Conservation (phyloP, 169 alveolate genomes). For the Toxoplasma gondii region DNA sequence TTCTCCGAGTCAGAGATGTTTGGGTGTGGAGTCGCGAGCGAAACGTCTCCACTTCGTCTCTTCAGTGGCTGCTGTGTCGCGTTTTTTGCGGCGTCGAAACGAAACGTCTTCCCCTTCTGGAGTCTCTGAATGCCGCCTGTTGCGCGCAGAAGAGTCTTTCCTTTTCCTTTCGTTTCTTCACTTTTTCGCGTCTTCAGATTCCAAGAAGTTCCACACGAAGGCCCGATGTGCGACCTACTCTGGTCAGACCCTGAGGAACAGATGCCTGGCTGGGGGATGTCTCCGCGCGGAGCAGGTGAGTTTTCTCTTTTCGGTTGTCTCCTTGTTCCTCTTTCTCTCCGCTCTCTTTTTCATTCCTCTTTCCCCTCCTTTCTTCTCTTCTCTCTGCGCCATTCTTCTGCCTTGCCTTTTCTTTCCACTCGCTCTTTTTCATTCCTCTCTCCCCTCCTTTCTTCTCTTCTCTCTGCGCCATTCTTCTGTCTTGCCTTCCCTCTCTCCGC, state of each 20-base stretch:
- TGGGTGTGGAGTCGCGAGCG: no score
- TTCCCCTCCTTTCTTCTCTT: background rate
- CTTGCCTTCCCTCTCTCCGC: background rate
- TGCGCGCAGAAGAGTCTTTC: no score
- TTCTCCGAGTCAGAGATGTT: no score
- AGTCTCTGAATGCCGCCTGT: no score
- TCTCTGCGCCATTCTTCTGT: background rate
- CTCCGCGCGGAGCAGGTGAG: constrained; percentile 99
- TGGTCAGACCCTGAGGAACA: constrained; percentile 99
- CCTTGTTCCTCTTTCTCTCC: background rate
- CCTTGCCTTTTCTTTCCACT: background rate
- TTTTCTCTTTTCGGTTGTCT: background rate
- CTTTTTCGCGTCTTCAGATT: constrained; percentile 43
- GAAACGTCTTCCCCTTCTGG: no score
- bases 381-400: background rate
- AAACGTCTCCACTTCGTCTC: no score
- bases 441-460: background rate
- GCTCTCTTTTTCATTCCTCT: background rate
- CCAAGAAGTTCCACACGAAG: constrained; percentile 99
- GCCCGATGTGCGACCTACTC: constrained; percentile 99
- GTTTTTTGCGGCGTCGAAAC: no score
- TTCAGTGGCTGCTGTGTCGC: no score
- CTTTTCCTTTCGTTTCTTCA: background rate
- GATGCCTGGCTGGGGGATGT: constrained; percentile 96
- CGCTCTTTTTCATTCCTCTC: background rate